These are phyloP conservation scores for Saccharomycopsis olivae DNA, from an alignment of 805 yeast genomes.

Conservation along the genomic window DNA sequence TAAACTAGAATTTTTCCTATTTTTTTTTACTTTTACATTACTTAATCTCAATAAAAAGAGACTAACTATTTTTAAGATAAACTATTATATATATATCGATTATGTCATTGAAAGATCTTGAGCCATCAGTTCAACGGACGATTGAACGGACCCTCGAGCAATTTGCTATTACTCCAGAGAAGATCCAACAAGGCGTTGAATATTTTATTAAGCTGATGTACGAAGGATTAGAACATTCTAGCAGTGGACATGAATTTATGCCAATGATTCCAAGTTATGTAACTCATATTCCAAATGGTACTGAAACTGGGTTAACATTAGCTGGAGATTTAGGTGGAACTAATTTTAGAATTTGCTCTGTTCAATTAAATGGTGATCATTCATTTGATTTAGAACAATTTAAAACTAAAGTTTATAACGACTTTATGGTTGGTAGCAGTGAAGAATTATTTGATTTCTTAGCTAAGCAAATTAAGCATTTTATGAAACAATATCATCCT, in stretches of 20 bases:
- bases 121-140: conserved; percentile 3
- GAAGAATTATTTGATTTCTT: conserved; percentile 64
- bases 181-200: conserved; percentile 37
- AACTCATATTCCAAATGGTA: conserved; percentile 75
- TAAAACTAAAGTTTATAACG: conserved; percentile 71
- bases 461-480: conserved; percentile 58
- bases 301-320: conserved; percentile 68
- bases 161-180: conserved; percentile 33
- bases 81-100: too few species aligned
- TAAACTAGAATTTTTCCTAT: too few species aligned
- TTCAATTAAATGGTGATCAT: conserved; percentile 62
- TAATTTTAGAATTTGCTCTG: conserved; percentile 90
- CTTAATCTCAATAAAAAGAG: too few species aligned
- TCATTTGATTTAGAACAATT: conserved; percentile 69
- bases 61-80: too few species aligned
- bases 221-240: conserved; percentile 40
- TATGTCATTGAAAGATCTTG: too few species aligned
- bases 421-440: conserved; percentile 56
- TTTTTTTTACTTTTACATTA: too few species aligned
- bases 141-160: conserved; percentile 29
- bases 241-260: conserved; percentile 31
- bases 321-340: conserved; percentile 98
- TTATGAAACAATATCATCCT: conserved; percentile 55
- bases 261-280: conserved; percentile 95
- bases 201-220: conserved; percentile 53